phyloP scores from a whole-genome alignment of 768 basidiomycete species.

The Kwoniella heveanensis region DNA sequence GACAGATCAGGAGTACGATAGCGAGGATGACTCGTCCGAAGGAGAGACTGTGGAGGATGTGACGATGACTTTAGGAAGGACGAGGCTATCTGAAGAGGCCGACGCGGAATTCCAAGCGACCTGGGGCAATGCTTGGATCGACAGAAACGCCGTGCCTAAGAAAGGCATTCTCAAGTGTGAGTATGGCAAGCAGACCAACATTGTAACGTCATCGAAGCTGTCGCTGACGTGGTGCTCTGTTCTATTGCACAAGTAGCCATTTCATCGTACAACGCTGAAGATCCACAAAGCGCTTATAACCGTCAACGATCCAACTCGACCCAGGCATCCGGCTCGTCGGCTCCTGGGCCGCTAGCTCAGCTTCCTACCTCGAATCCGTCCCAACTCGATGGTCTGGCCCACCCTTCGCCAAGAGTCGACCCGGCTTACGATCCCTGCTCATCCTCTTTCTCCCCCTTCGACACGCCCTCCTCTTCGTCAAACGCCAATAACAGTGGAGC shows the following conservation, averaged over 20 bases:
- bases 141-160: conserved; percentile 62
- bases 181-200: conserved; percentile 53
- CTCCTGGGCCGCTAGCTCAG: conserved; percentile 75
- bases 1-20: conserved; percentile 62
- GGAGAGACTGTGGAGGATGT: conserved; percentile 59
- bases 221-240: not conserved
- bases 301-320: conserved; percentile 76
- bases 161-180: conserved; percentile 88
- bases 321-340: conserved; percentile 58
- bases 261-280: conserved; percentile 23
- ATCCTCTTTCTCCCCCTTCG: conserved; percentile 65
- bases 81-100: conserved; percentile 33
- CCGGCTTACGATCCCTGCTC: conserved; percentile 57
- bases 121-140: conserved; percentile 73
- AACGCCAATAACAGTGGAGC: conserved; percentile 17
- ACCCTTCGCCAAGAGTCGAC: conserved; percentile 29
- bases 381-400: conserved; percentile 58
- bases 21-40: conserved; percentile 61
- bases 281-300: conserved; percentile 14
- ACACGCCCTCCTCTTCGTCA: conserved; percentile 39
- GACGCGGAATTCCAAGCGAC: conserved; percentile 66
- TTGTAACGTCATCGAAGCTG: too few species aligned
- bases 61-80: conserved; percentile 37
- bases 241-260: conserved; percentile 12
- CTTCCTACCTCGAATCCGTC: conserved; percentile 63